phyloP scores from a whole-genome alignment of 2,329 filamentous ascomycete genomes.

The Zymoseptoria tritici region DNA sequence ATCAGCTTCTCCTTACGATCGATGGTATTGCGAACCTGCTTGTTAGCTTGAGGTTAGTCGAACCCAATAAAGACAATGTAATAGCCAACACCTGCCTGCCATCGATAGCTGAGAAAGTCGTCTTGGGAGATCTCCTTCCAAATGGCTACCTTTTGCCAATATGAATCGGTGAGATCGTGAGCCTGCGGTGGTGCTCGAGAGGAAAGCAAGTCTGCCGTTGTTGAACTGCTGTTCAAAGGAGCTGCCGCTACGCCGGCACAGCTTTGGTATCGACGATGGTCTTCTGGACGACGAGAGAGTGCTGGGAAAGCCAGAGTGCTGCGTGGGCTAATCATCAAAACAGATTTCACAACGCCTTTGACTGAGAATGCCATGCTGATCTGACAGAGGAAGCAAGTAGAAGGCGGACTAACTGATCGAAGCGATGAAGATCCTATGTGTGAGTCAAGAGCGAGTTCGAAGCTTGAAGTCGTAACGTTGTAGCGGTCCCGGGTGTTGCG shows the following conservation, averaged over 20 bases:
- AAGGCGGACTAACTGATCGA: not conserved
- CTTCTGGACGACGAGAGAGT: not conserved
- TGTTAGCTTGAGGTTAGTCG: not conserved
- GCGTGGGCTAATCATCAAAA: not conserved
- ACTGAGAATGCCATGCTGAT: not conserved
- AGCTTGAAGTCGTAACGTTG: not conserved
- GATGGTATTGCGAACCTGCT: conserved; percentile 44
- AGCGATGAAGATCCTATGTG: not conserved
- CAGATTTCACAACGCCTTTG: not conserved
- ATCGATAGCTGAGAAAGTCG: conserved; percentile 48
- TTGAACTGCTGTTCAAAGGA: not conserved
- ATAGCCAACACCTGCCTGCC: conserved; percentile 42
- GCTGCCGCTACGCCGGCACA: not conserved
- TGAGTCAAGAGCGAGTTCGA: not conserved
- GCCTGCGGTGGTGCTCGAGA: not conserved
- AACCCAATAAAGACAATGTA: not conserved
- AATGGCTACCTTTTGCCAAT: conserved; percentile 15
- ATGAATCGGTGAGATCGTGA: conserved; percentile 1
- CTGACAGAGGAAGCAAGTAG: not conserved
- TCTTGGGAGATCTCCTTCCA: conserved; percentile 44
- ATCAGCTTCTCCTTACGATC: conserved; percentile 41
- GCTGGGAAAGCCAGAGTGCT: not conserved
- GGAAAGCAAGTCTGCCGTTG: not conserved
- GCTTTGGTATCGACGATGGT: not conserved
- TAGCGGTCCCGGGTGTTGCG: not conserved